Percentiles rank a stretch among this genome's conserved stretches.
phyloP scores from a whole-genome alignment of 2,329 filamentous ascomycete species.

The Juglanconis sp. region DNA sequence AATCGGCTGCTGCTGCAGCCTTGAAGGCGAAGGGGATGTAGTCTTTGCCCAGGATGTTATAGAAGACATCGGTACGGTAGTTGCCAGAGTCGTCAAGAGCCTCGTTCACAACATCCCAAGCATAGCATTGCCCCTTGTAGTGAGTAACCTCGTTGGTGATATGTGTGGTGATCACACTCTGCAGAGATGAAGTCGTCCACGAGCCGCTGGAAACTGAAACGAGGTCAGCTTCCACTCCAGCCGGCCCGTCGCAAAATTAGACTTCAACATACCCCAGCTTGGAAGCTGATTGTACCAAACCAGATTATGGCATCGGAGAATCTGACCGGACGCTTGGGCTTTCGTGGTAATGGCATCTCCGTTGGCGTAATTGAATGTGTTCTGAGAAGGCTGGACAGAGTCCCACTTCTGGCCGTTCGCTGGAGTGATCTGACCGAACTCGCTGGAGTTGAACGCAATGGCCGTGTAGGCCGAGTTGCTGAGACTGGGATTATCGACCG shows the following conservation, averaged over 20 bases:
- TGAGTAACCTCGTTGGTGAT: slow-evolving; percentile 55
- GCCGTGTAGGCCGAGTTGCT: slow-evolving; percentile 51
- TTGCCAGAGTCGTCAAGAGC: slow-evolving; percentile 56
- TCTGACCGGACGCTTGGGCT: slow-evolving; percentile 44
- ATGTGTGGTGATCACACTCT: slow-evolving; percentile 52
- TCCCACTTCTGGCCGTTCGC: slow-evolving; percentile 65
- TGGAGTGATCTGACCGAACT: slow-evolving; percentile 64
- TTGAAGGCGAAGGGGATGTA: slow-evolving; percentile 58
- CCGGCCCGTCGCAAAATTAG: neutral
- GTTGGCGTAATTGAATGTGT: slow-evolving; percentile 54
- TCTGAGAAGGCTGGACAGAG: slow-evolving; percentile 55
- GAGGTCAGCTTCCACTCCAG: neutral
- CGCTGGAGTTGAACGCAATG: slow-evolving; percentile 51
- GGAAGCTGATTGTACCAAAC: slow-evolving; percentile 52
- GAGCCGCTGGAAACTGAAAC: slow-evolving; percentile 28
- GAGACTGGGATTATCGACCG: slow-evolving; percentile 56
- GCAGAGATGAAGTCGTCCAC: slow-evolving; percentile 59
- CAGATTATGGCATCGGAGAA: slow-evolving; percentile 62
- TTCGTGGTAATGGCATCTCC: slow-evolving; percentile 52
- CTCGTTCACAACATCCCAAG: slow-evolving; percentile 67
- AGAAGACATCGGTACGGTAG: slow-evolving; percentile 51
- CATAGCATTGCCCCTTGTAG: slow-evolving; percentile 52
- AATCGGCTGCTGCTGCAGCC: slow-evolving; percentile 51
- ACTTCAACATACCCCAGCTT: slow-evolving; percentile 38
- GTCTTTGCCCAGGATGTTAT: slow-evolving; percentile 50